phyloP scores from a whole-genome alignment of 2,329 filamentous ascomycete species.

The Escovopsis sp. region DNA sequence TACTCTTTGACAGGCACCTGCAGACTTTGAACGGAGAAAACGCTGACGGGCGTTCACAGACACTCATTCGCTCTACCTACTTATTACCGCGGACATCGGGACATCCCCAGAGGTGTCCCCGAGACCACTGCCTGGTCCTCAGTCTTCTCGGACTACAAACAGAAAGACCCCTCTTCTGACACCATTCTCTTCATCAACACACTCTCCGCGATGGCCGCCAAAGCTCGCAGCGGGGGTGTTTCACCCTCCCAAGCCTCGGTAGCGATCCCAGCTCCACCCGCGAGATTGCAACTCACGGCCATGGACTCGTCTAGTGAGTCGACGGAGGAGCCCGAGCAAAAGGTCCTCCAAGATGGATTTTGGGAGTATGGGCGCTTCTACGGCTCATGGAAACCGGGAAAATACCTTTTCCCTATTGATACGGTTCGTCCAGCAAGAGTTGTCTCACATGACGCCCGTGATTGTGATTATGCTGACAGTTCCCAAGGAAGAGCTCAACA shows the following conservation, averaged over 20 bases:
- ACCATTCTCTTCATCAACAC: background rate
- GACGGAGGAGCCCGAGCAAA: slow-evolving; percentile 4
- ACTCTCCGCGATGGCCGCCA: slow-evolving; percentile 11
- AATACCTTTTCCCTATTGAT: slow-evolving; percentile 66
- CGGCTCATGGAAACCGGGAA: slow-evolving; percentile 49
- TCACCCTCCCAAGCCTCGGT: slow-evolving; percentile 6
- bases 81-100: too few relatives aligned
- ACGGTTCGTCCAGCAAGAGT: slow-evolving; percentile 1
- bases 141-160: too few relatives aligned
- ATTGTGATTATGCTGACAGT: slow-evolving; percentile 7
- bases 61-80: too few relatives aligned
- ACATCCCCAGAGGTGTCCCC: too few relatives aligned
- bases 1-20: too few relatives aligned
- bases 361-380: slow-evolving; percentile 55
- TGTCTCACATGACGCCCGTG: too few relatives aligned
- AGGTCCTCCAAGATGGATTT: slow-evolving; percentile 13
- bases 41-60: too few relatives aligned
- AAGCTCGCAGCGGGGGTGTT: slow-evolving; percentile 17
- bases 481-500: slow-evolving; percentile 51
- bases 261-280: slow-evolving; percentile 4
- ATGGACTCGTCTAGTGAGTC: slow-evolving; percentile 8
- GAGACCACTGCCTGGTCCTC: too few relatives aligned
- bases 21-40: slow-evolving; percentile 3
- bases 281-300: slow-evolving; percentile 7
- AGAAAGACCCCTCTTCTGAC: too few relatives aligned